Evolutionary conservation across 129 eudicot genomes (phyloP), one percentile per base, ranked within the genome.

Genomic region (Flaveria trinervia): DNA sequence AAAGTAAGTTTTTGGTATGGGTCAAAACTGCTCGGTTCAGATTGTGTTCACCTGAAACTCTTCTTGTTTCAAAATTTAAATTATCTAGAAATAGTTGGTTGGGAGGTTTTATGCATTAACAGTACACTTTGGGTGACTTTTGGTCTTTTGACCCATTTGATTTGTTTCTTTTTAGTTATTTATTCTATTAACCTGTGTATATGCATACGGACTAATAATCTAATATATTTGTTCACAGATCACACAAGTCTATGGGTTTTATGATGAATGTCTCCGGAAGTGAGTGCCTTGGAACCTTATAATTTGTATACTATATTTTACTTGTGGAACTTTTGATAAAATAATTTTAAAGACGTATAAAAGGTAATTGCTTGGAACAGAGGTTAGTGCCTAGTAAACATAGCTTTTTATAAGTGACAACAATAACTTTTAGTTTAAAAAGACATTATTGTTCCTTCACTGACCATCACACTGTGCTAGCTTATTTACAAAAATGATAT

Each of bases 201-300:
- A 41, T 56, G 62, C 22, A 22, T 43, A 41, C 77, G 7, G 7
- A 57, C 56, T 73, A 26, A 5, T 56, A 26, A 26, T 61, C 43
- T 26, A 12, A 61, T 61, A 14, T 56, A 64, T 75, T n/a, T 78
- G 39, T 57, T 62, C 71, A 82, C 96, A 90, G 96, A 90, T 90
- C 52, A 90, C 96, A 65, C 96, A 90, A 82, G 96, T 90, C 43
- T 90, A 90, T 76, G 96, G 96, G 23, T 90, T 90, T 76, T 90
- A 90, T 80, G 96, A 90, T 82, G 96, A 90, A 85, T 90, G 96
- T 82, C 87, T 90, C 44, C 89, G 91, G 77, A 90, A 90, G 96
- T 90, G 84, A 90, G 96, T 86, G 23, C 73, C 71, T 61, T 70
- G 30, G 28, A 79, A 26, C 43, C 71, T 71, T 60, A 33, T 68